Conservation (phyloP, 2,329 filamentous ascomycete species). For the Sclerotinia spermophila region DNA sequence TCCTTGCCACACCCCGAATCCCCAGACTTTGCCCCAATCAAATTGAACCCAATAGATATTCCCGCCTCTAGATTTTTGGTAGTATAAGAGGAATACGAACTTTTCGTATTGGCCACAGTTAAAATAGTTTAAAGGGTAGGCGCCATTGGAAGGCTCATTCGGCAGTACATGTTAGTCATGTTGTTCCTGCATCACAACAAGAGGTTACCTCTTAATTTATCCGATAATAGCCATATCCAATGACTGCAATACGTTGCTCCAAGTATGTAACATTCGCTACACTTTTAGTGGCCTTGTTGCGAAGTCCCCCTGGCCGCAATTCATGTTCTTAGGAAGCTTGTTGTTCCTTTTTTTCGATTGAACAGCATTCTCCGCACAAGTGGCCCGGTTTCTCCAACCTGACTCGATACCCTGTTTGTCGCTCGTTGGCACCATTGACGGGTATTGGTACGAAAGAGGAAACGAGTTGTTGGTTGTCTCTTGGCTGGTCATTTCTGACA, state of each 20-base stretch:
- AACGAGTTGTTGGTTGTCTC: background rate
- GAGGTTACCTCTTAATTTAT: background rate
- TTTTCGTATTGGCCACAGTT: background rate
- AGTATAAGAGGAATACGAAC: background rate
- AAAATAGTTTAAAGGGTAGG: background rate
- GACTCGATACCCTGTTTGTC: constrained; percentile 4
- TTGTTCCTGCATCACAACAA: constrained; percentile 8
- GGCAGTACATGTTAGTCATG: background rate
- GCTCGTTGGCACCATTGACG: constrained; percentile 10
- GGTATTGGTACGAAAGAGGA: background rate
- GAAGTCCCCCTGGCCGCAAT: background rate
- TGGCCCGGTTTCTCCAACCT: background rate
- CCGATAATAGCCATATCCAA: background rate
- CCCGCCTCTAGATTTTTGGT: background rate
- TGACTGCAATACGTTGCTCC: background rate
- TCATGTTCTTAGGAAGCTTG: background rate
- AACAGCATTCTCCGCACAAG: background rate
- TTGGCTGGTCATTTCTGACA: constrained; percentile 3
- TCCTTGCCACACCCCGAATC: constrained; percentile 14
- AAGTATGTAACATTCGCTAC: background rate
- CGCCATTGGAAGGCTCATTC: background rate
- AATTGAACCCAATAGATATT: background rate
- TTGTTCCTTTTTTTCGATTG: background rate
- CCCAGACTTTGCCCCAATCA: constrained; percentile 13
- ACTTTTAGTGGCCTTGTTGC: background rate